A percentile compares a stretch with the other conserved stretches of the same genome.
These are phyloP conservation scores for Ceratobasidium theobromae DNA, from an alignment of 1,284 basidiomycete species.

Conservation along the genomic window DNA sequence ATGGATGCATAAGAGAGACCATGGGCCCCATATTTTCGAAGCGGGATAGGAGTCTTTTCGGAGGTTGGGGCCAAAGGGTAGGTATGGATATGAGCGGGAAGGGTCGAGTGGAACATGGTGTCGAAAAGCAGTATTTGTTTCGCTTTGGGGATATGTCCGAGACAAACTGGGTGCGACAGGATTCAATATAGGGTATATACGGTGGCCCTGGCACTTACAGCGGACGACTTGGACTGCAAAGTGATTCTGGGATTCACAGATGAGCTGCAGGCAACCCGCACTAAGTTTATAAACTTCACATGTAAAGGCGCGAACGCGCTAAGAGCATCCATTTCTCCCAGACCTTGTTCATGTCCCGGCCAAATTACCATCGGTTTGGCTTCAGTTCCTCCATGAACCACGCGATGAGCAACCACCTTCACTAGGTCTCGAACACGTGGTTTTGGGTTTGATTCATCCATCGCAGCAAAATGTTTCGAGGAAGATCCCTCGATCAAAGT, in stretches of 20 bases:
- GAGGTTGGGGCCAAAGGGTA: constrained; percentile 72
- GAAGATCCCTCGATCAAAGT: constrained; percentile 46
- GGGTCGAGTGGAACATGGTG: constrained; percentile 78
- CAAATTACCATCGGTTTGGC: constrained; percentile 66
- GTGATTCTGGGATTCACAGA: constrained; percentile 46
- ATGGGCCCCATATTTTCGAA: constrained; percentile 89
- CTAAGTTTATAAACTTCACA: constrained; percentile 42
- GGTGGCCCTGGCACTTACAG: constrained; percentile 34
- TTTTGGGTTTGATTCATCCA: constrained; percentile 43
- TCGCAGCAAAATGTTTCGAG: constrained; percentile 36
- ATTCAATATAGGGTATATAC: constrained; percentile 60
- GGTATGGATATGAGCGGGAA: constrained; percentile 71
- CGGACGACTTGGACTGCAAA: constrained; percentile 50
- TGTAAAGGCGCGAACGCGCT: constrained; percentile 79
- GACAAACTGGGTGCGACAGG: constrained; percentile 58
- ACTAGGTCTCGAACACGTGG: constrained; percentile 48
- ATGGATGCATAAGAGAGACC: constrained; percentile 53
- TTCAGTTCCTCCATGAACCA: constrained; percentile 83
- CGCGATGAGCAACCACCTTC: constrained; percentile 63
- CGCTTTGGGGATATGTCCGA: constrained; percentile 62
- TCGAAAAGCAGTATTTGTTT: constrained; percentile 77
- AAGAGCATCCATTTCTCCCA: constrained; percentile 71
- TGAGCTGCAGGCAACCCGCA: neutral
- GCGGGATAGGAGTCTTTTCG: constrained; percentile 59
- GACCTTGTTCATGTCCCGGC: constrained; percentile 50